Conservation (phyloP, 2,329 filamentous ascomycete genomes). For the Trichoderma sp. region DNA sequence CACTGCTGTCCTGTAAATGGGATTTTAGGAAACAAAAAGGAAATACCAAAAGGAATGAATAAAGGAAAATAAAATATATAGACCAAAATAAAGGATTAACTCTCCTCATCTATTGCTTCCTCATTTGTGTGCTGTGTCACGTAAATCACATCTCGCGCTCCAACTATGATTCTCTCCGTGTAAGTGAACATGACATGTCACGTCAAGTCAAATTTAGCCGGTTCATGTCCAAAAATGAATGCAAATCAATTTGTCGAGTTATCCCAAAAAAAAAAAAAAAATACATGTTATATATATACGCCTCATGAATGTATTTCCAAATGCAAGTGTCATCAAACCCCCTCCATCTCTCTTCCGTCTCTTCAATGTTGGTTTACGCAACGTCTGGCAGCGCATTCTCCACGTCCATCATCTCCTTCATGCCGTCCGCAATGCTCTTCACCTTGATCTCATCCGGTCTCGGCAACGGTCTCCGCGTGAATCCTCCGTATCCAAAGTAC, state of each 20-base stretch:
- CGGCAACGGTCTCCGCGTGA: slow-evolving; percentile 32
- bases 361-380: not conserved
- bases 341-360: not conserved
- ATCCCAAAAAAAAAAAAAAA: not conserved
- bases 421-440: slow-evolving; percentile 22
- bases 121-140: not conserved
- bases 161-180: not conserved
- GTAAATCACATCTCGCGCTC: not conserved
- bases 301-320: slow-evolving; percentile 2
- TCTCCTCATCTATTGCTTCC: not conserved
- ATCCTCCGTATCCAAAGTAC: slow-evolving; percentile 68
- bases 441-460: slow-evolving; percentile 20
- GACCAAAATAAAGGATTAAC: not conserved
- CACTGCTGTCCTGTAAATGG: slow-evolving; percentile 31
- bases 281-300: not conserved
- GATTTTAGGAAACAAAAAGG: not conserved
- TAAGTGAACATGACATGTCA: not conserved
- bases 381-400: slow-evolving; percentile 23
- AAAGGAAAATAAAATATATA: not conserved
- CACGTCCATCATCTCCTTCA: slow-evolving; percentile 26
- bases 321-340: not conserved
- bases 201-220: not conserved
- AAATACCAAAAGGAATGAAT: not conserved
- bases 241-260: not conserved
- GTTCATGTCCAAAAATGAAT: not conserved